Evolutionary conservation across 2,329 filamentous ascomycete species (phyloP), one percentile per base, ranked within the genome.

Genomic region (Exophiala aquamarina): DNA sequence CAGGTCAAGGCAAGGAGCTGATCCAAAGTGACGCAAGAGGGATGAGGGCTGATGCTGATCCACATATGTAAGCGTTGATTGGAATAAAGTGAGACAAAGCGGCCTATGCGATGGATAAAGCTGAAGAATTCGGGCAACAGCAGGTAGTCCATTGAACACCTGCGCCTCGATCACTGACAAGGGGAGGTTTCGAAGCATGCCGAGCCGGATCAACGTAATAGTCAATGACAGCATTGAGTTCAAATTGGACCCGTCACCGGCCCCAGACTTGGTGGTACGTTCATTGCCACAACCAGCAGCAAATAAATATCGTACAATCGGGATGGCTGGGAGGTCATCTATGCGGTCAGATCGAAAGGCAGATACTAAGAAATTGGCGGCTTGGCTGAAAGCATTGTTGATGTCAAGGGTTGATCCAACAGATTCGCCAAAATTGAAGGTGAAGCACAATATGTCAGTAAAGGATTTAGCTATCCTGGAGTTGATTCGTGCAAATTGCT

Each of bases 11-110:
- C 91, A 88, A 7, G 89, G 84, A 45, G 89, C 83, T 8, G 89
- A 79, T 1, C 90, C 90, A 5, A 98, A 74, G 62, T 95, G 89
- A 23, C 91, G 91, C 17, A 98, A 80, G n/a, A 98, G 47, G 17
- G 52, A 55, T 3, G 52, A 49, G 3, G 48, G 42, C 18, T 49
- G 38, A 41, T 55, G 39, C 20, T 28, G 44, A n/a, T 49, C 52
- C 15, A 45, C 40, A 23, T 41, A 49, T n/a, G 41, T 37, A 10
- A 55, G 11, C 3, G 47, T 17, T n/a, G 43, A 20, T 9, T 43
- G 43, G 17, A 55, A 26, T 15, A 55, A 29, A 20, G 15, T 39
- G 29, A 52, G 42, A 39, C 48, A 49, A 5, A 33, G 31, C 20
- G 20, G 18, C 5, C 49, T 38, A 19, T 32, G n/a, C 14, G 35